Base-by-base conservation (phyloP, 2,329 filamentous ascomycete genomes). In the Parastagonospora avenae region DNA sequence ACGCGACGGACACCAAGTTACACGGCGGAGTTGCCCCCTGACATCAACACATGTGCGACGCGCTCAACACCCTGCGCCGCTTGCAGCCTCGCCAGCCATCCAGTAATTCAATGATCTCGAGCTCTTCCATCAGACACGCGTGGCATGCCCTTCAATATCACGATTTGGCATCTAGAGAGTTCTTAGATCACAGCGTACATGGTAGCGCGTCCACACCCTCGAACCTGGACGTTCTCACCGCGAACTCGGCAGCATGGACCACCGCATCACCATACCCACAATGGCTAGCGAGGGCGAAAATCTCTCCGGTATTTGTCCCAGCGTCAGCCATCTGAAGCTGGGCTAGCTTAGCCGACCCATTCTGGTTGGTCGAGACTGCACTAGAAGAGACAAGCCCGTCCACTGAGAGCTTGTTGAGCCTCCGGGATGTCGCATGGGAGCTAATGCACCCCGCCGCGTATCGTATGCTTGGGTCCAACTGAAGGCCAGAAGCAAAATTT, bases 381-480 rank as follows among this genome's bases (percentile, higher is more conserved):
- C 60, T 59, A 59, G 38, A 33, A 12, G 19, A 37, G 24, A 43
- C 52, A 63, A 60, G 60, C 54, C 48, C 47, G 57, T 12, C 54
- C 42, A 57, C 43, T 50, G 51, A 52, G 48, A 48, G 52, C 61
- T 63, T 67, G 62, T 66, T 63, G 59, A 66, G 62, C 61, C 62
- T 62, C 62, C 56, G 50, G 53, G 57, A 50, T 41, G 52, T 42
- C 41, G 42, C 41, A 50, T 27, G 57, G 54, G 53, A 54, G 48
- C 63, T 64, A 63, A 66, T 62, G 59, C 55, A 65, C 62, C 60
- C 64, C 62, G 27, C 39, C 39, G 56, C 63, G 47, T 42, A 45
- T 55, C 50, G 45, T 43, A 44, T 27, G 31, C 30, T 41, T 48
- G 43, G 48, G 15, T 42, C 54, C 54, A 50, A 57, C 49, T 31